Evolutionary conservation across 495 filamentous ascomycete genomes (phyloP), one percentile per base, ranked within the genome.

Genomic region (Penicillium egyptiacum): DNA sequence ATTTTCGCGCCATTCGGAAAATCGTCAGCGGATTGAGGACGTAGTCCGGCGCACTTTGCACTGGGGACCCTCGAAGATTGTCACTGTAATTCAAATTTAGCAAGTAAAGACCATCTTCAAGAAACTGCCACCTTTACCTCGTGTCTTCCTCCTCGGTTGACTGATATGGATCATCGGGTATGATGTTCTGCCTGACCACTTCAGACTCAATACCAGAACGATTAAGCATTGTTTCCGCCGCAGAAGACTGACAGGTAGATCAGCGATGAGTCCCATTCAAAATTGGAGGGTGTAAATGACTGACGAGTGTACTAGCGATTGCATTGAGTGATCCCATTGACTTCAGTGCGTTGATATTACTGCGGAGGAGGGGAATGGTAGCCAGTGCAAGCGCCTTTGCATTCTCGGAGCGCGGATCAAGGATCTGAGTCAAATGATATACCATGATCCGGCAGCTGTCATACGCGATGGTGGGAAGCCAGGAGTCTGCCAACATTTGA

Each of bases 371-470:
- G 1, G 67, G 67, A 19, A 72, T 50, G 1, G 63, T 66, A 12
- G 66, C 48, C 3, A 51, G 39, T 4, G 60, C 64, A 11, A 68
- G 22, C 1, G 25, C 57, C n/a, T 63, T 68, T 10, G 67, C 64
- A 17, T 61, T 58, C 12, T 68, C 61, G 2, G 48, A 31, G 2
- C 60, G 53, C 4, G 67, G 59, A 28, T 72, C 65, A 2, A 72
- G 62, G 6, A 72, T 64, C 46, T 72, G 69, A 2, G 69, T 72
- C 16, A 68, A 43, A 48, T 72, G 66, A 26, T 72, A 72, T 10
- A 72, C 53, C 61, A 72, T 72, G 44, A 70, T 70, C 9, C 69
- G 65, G 40, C 61, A 67, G 43, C 69, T 72, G 35, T 72, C 69
- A 22, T 72, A 72, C 1, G 65, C 63, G 16, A 72, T 69, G 1